Evolutionary conservation across 306 rosid genomes (phyloP).

Genomic region (Crotalaria pallida): DNA sequence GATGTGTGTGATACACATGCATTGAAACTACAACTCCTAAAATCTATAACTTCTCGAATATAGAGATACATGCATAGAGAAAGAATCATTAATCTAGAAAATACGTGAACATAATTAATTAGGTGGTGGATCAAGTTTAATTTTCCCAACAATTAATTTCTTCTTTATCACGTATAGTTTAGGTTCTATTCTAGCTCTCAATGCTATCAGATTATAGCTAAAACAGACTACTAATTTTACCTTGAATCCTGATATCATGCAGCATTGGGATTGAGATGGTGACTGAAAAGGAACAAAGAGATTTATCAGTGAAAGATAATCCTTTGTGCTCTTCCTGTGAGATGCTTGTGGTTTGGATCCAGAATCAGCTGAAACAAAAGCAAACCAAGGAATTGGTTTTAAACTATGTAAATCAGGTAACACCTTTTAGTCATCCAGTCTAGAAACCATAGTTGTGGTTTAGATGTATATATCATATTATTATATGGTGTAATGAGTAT

Average conservation of each 20-base stretch:
- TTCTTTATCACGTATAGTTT: neutral
- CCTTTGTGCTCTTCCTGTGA: conserved; percentile 64
- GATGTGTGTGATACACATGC: too few relatives aligned
- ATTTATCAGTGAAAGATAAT: conserved; percentile 27
- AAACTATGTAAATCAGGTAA: conserved; percentile 57
- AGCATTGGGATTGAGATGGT: conserved; percentile 64
- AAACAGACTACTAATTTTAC: conserved; percentile 13
- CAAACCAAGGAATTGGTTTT: conserved; percentile 58
- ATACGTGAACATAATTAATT: too few relatives aligned
- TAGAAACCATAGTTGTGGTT: neutral
- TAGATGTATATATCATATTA: neutral
- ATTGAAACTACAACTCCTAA: too few relatives aligned
- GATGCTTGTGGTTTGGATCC: conserved; percentile 75
- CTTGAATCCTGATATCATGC: conserved; percentile 16
- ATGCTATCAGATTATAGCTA: neutral
- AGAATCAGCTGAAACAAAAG: conserved; percentile 58
- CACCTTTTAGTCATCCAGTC: conserved; percentile 3
- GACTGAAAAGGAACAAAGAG: conserved; percentile 42
- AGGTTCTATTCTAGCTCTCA: neutral
- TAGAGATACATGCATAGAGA: too few relatives aligned
- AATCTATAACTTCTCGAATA: too few relatives aligned
- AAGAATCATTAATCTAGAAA: too few relatives aligned
- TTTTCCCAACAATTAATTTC: too few relatives aligned
- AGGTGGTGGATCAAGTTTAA: too few relatives aligned
- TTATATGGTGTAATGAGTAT: neutral